Evolutionary conservation across 2,329 filamentous ascomycete species (phyloP).

Genomic region (Coleophoma crateriformis): DNA sequence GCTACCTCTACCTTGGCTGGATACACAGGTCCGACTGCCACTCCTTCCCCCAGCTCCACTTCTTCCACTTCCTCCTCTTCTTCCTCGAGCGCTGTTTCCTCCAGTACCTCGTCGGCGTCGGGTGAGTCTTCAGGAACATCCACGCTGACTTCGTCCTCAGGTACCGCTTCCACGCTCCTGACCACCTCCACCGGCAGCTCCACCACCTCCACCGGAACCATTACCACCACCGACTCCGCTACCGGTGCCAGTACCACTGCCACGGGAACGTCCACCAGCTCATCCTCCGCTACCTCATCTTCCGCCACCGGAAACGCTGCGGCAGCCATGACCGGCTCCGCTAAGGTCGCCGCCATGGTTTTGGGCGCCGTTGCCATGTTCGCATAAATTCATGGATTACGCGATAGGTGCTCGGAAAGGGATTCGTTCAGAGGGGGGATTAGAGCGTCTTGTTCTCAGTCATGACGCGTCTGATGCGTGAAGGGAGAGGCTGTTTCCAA

Average conservation of each 20-base stretch:
- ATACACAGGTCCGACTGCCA: constrained; percentile 1
- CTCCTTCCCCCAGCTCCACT: not conserved
- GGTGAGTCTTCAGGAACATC: not conserved
- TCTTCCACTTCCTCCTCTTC: not conserved
- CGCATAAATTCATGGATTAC: not conserved
- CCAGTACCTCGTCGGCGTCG: not conserved
- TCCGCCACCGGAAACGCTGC: not conserved
- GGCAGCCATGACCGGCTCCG: not conserved
- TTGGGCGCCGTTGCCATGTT: not conserved
- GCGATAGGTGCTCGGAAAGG: no score
- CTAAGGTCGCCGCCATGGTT: not conserved
- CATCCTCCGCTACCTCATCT: not conserved
- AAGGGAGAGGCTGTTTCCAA: no score
- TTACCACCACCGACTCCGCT: not conserved
- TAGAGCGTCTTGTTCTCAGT: no score
- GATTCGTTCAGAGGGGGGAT: no score
- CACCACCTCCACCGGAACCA: not conserved
- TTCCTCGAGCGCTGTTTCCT: not conserved
- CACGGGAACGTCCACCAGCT: not conserved
- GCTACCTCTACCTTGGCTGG: constrained; percentile 1
- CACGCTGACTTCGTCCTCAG: not conserved
- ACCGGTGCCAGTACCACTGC: not conserved
- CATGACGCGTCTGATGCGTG: no score
- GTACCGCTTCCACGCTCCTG: not conserved
- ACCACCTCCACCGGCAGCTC: not conserved